Base-by-base conservation (phyloP, 148 eudicot species). In the Amaranthus palmeri region DNA sequence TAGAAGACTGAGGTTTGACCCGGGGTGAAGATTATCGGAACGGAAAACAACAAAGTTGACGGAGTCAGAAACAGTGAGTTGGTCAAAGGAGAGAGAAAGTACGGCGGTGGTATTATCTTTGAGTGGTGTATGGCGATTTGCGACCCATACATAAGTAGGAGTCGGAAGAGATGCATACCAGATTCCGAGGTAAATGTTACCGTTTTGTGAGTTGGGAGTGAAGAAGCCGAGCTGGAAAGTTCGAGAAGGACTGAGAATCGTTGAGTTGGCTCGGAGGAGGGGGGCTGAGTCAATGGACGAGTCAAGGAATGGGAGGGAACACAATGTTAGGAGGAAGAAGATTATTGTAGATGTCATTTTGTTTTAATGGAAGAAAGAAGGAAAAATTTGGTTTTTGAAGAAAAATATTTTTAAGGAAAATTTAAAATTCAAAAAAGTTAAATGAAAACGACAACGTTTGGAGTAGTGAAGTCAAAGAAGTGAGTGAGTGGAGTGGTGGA, bases 61-160 rank as follows among this genome's bases (percentile, higher is more conserved):
- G 4, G 71, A 18, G 56, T 77, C 86, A 42, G 65, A 70, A 12
- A 89, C 62, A 42, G 75, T 51, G 8, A 92, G 72, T 6, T 70
- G 80, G 9, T 88, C 92, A 49, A 18, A 68, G 73, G 76, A 72
- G 58, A 78, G 81, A 68, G 81, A 72, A 45, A 78, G 77, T 0
- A 45, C 15, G 6, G 97, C 81, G 10, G 83, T 67, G 0, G 77
- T 4, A 7, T 71, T 50, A 56, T 70, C 69, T 46, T 45, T 75
- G 69, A 82, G 68, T 41, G 97, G 91, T 18, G 68, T 43, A 6
- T 74, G 81, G 3, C 96, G 82, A 70, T 92, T 92, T 3, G 92
- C 96, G 6, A 92, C 91, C 97, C 97, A 92, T 44, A 90, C 70
- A 75, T 83, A 84, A 17, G 88, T 84, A 6, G 71, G 89, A 0